Conservation (phyloP, 1,139 yeast genomes). For the Yarrowia galli region DNA sequence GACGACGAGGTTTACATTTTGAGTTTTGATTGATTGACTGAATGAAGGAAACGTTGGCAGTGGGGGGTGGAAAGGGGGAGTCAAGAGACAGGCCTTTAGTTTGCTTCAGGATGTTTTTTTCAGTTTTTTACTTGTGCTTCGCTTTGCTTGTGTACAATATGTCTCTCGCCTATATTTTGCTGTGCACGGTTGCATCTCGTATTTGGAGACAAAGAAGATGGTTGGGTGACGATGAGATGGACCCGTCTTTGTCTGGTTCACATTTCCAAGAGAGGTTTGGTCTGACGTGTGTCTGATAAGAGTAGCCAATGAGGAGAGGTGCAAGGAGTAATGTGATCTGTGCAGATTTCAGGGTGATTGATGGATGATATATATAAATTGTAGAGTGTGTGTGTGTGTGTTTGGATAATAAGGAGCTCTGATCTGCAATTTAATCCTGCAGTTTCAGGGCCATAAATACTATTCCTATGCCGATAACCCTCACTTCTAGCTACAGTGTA, state of each 20-base stretch:
- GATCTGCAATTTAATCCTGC: too few species aligned
- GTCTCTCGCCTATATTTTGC: not conserved
- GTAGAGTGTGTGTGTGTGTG: too few species aligned
- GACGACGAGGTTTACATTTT: not conserved
- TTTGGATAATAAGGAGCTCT: too few species aligned
- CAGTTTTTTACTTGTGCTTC: not conserved
- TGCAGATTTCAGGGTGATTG: too few species aligned
- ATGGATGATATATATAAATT: too few species aligned
- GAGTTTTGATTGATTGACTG: not conserved
- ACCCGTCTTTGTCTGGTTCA: not conserved
- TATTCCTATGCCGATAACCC: too few species aligned
- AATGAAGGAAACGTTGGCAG: constrained; percentile 1
- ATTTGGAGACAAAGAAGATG: not conserved
- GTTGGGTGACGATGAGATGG: constrained; percentile 24
- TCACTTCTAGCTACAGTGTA: too few species aligned
- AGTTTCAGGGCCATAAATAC: too few species aligned
- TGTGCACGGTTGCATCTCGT: not conserved
- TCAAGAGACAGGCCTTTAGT: not conserved
- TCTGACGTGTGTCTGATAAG: constrained; percentile 20
- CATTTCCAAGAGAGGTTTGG: not conserved
- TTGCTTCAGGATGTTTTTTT: not conserved
- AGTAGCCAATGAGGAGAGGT: constrained; percentile 12
- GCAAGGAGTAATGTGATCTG: too few species aligned
- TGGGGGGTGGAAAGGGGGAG: not conserved
- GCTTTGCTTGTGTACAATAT: not conserved